phyloP scores from a whole-genome alignment of 2,329 filamentous ascomycete species.

The Berkeleyomyces basicola region DNA sequence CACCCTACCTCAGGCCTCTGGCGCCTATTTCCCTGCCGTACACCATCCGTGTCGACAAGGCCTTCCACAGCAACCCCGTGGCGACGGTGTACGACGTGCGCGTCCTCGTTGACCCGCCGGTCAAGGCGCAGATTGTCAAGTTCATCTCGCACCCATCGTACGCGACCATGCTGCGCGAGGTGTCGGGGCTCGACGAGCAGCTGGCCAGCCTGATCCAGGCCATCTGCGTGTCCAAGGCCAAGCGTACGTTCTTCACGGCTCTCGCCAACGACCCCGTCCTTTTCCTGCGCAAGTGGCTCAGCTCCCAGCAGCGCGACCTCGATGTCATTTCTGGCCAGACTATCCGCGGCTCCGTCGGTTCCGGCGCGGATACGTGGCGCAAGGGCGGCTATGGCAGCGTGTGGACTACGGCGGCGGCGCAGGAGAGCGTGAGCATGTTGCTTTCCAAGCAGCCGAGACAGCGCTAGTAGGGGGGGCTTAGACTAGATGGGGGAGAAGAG shows the following conservation, averaged over 20 bases:
- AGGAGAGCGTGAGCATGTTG: conserved; percentile 46
- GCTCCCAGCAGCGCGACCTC: conserved; percentile 77
- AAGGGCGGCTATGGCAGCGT: conserved; percentile 37
- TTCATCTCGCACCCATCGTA: conserved; percentile 55
- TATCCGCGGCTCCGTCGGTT: conserved; percentile 34
- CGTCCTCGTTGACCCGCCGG: conserved; percentile 68
- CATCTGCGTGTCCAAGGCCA: conserved; percentile 69
- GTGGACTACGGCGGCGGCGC: conserved; percentile 40
- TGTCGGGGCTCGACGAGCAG: conserved; percentile 66
- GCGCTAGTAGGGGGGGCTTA: neutral
- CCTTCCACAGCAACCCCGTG: conserved; percentile 56
- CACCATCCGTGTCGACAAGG: conserved; percentile 82
- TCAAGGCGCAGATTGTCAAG: conserved; percentile 48
- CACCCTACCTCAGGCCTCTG: conserved; percentile 60
- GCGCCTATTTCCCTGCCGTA: conserved; percentile 73
- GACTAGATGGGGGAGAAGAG: neutral
- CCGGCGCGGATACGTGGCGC: conserved; percentile 48
- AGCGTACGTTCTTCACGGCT: conserved; percentile 71
- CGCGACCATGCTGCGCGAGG: conserved; percentile 56
- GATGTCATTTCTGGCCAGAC: conserved; percentile 78
- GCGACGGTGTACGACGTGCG: conserved; percentile 83
- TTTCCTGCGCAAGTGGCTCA: conserved; percentile 78
- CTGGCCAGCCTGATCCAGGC: conserved; percentile 70
- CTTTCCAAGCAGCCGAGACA: conserved; percentile 32
- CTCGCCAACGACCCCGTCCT: conserved; percentile 66